Conservation (phyloP, 164 flowering plant species). For the Malania oleifera region DNA sequence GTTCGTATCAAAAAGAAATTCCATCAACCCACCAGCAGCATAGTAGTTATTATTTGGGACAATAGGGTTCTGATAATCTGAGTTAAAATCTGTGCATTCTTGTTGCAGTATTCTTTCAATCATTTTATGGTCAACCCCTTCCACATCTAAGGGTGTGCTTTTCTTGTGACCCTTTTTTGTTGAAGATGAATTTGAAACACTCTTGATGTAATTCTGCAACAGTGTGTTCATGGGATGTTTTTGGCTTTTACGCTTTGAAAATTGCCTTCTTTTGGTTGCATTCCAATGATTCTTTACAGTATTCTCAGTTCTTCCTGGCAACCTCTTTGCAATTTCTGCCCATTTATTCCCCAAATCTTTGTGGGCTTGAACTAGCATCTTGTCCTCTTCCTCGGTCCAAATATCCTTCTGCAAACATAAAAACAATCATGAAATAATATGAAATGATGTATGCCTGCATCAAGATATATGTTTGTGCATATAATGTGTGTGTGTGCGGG, state of each 20-base stretch:
- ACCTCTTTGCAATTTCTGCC: conserved; percentile 55
- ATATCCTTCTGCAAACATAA: conserved; percentile 34
- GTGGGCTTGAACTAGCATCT: conserved; percentile 40
- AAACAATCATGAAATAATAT: background rate
- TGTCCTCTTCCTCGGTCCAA: conserved; percentile 59
- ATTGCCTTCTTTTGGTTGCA: conserved; percentile 63
- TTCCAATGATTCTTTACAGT: conserved; percentile 81
- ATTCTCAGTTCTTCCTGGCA: conserved; percentile 67
- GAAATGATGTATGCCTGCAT: too few species aligned
- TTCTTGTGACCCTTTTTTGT: too few species aligned
- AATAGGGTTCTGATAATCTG: too few species aligned
- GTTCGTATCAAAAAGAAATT: too few species aligned
- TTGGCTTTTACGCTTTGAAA: conserved; percentile 19
- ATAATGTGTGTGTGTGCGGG: too few species aligned
- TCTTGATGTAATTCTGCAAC: conserved; percentile 43
- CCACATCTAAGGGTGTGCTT: too few species aligned
- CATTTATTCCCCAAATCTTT: conserved; percentile 50
- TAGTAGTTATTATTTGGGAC: too few species aligned
- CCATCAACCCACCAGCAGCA: too few species aligned
- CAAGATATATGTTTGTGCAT: too few species aligned
- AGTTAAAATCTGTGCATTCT: too few species aligned
- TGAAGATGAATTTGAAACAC: conserved; percentile 12
- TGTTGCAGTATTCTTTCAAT: too few species aligned
- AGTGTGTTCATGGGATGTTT: conserved; percentile 17
- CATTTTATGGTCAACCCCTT: too few species aligned